A percentile compares a stretch with the other conserved stretches of the same genome.
phyloP scores from a whole-genome alignment of 352 stramenopile genomes.

The Pythium aquatile region DNA sequence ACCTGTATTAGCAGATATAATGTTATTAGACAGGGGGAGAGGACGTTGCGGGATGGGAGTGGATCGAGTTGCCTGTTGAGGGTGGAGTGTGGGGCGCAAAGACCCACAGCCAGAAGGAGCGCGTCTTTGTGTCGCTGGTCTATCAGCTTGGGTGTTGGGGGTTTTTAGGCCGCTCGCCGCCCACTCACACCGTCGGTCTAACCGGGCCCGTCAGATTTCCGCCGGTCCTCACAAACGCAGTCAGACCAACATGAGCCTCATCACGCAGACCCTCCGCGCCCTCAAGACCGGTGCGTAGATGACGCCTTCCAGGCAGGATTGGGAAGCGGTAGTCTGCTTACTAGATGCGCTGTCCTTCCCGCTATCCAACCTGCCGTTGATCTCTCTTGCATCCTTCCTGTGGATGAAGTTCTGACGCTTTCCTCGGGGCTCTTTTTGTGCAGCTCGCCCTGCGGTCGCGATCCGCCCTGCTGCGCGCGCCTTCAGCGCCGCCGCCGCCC shows the following conservation, averaged over 20 bases:
- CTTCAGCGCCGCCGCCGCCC: conserved; percentile 51
- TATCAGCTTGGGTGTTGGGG: conserved; percentile 12
- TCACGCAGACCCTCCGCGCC: conserved; percentile 75
- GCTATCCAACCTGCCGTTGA: not conserved
- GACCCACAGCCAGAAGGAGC: conserved; percentile 10
- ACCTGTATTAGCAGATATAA: not conserved
- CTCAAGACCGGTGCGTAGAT: conserved; percentile 70
- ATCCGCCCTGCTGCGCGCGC: conserved; percentile 54
- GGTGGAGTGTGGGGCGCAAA: not conserved
- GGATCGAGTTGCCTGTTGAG: conserved; percentile 5
- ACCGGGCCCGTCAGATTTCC: conserved; percentile 37
- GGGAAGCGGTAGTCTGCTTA: not conserved
- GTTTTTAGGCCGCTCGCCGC: conserved; percentile 13
- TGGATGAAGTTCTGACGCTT: conserved; percentile 16
- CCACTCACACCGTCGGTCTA: conserved; percentile 17
- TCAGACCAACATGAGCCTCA: conserved; percentile 64
- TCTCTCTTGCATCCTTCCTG: not conserved
- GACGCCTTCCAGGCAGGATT: not conserved
- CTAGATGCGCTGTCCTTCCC: not conserved
- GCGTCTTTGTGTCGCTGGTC: conserved; percentile 30
- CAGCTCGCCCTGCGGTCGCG: conserved; percentile 52
- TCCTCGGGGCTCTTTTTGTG: conserved; percentile 1
- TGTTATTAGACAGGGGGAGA: not conserved
- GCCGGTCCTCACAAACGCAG: conserved; percentile 29
- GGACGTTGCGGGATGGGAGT: conserved; percentile 7